Base-by-base conservation (phyloP, 139 green algal species). In the Medakamo hakoo region DNA sequence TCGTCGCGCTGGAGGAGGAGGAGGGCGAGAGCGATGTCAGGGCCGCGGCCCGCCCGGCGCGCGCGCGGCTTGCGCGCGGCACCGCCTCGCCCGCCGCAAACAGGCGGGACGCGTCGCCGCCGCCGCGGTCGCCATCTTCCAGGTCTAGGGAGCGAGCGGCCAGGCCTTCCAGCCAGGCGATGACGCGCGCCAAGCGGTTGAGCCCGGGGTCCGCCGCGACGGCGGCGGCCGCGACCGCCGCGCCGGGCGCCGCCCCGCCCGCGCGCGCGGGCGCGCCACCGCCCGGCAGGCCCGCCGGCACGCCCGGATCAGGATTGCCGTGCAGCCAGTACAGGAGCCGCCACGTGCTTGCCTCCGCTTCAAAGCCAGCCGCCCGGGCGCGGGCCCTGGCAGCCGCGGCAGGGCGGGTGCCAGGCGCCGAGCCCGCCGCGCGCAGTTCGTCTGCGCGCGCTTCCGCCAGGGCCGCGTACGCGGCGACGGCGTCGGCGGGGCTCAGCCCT, bases 141-240 rank as follows among this genome's bases (percentile, higher is more conserved):
- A 4, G 4, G 4, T 62, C 57, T 4, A 62, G 57, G 24, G n/a
- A 5, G 26, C 19, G 29, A 3, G 29, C 28, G 3, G 57, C 57
- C 32, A 63, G 64, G 26, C 19, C 57, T 40, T 69, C 64, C 25
- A 69, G 64, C 64, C 64, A 69, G 24, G 57, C 32, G 30, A 69
- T 31, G 56, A 69, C 64, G 4, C 64, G 32, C 20, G 57, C 64
- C 24, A 62, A 0, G 30, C 30, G 14, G 64, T 69, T 69, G 64
- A 69, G 31, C 19, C 24, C 25, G 25, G 30, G 27, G 1, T 63
- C 32, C 3, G 30, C 2, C 3, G 2, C 1, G 2, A 69, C 4
- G 5, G 30, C 24, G 4, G 20, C 57, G 3, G 64, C 64, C 2
- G 27, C 32, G 24, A 20, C 32, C n/a, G n/a, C 64, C 63, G 64